phyloP scores from a whole-genome alignment of 2,329 filamentous ascomycete species.

The Paramyrothecium roridum region DNA sequence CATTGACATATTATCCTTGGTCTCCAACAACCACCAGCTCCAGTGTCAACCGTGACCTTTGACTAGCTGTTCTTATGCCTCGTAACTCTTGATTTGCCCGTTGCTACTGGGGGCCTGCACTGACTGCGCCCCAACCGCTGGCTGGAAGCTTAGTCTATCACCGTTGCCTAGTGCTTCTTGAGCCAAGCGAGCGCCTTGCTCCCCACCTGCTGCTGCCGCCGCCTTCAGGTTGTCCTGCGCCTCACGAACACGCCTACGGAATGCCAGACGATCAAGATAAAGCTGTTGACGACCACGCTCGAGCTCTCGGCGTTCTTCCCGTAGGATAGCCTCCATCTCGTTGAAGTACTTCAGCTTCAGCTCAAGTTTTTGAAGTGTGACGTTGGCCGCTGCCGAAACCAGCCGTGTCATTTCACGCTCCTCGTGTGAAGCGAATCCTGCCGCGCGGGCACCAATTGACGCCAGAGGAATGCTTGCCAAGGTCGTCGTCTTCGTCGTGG shows the following conservation, averaged over 20 bases:
- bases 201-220: constrained; percentile 46
- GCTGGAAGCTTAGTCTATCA: constrained; percentile 52
- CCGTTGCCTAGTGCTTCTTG: constrained; percentile 45
- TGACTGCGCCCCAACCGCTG: constrained; percentile 34
- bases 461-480: constrained; percentile 80
- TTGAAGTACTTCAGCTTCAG: constrained; percentile 94
- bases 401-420: constrained; percentile 95
- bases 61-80: constrained; percentile 36
- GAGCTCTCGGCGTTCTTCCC: constrained; percentile 88
- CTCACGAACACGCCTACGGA: constrained; percentile 82
- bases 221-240: constrained; percentile 72
- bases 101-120: constrained; percentile 54
- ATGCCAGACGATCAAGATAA: constrained; percentile 86
- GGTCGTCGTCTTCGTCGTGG: constrained; percentile 43
- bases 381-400: constrained; percentile 86
- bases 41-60: background rate
- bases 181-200: constrained; percentile 45
- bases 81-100: constrained; percentile 55
- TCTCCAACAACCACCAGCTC: background rate
- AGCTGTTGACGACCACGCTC: constrained; percentile 90
- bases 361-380: constrained; percentile 93
- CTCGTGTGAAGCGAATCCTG: constrained; percentile 89
- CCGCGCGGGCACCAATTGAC: constrained; percentile 79
- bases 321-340: constrained; percentile 89
- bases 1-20: background rate